These are phyloP conservation scores for Grammothele lineata DNA, from an alignment of 768 basidiomycete species.

Conservation along the genomic window DNA sequence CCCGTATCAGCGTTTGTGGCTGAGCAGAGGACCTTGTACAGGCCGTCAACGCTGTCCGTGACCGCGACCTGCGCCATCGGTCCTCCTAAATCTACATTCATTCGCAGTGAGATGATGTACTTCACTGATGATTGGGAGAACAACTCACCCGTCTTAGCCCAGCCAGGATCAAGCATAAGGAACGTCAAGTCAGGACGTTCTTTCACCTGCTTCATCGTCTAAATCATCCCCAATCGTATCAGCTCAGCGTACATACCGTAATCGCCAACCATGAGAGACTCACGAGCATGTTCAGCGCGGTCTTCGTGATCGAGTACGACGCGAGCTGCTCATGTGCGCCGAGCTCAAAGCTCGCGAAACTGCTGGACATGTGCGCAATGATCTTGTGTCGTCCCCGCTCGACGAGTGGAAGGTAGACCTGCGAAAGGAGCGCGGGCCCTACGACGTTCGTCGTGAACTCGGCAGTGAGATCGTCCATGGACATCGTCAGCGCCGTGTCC, in stretches of 20 bases:
- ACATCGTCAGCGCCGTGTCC: slow-evolving; percentile 26
- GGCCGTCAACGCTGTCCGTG: too few species aligned
- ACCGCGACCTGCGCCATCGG: too few species aligned
- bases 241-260: too few species aligned
- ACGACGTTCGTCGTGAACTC: slow-evolving; percentile 30
- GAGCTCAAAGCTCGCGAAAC: slow-evolving; percentile 30
- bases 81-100: too few species aligned
- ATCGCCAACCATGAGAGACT: too few species aligned
- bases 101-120: too few species aligned
- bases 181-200: slow-evolving; percentile 30
- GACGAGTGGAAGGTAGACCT: slow-evolving; percentile 31
- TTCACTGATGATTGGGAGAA: too few species aligned
- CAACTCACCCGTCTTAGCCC: too few species aligned
- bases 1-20: too few species aligned
- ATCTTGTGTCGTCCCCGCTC: slow-evolving; percentile 29
- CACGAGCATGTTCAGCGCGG: slow-evolving; percentile 38
- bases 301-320: slow-evolving; percentile 35
- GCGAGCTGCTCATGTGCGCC: slow-evolving; percentile 25
- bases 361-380: slow-evolving; percentile 32
- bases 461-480: slow-evolving; percentile 15
- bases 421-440: slow-evolving; percentile 33
- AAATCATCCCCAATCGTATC: background rate
- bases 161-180: slow-evolving; percentile 33
- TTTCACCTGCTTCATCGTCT: slow-evolving; percentile 36
- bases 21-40: too few species aligned